phyloP scores from a whole-genome alignment of 352 stramenopile genomes.

The Phytophthora cryptogea region DNA sequence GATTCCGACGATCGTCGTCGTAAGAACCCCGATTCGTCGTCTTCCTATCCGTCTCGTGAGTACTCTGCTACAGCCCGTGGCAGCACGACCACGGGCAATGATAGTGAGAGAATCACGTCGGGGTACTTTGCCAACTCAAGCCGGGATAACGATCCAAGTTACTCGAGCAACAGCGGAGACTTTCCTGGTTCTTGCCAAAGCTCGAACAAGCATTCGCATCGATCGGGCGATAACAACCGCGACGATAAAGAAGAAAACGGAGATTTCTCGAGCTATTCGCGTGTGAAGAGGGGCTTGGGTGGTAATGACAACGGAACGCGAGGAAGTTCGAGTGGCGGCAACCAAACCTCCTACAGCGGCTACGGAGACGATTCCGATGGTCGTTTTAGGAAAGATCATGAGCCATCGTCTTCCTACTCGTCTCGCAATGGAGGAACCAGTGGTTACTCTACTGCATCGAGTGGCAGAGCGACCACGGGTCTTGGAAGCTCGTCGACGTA shows the following conservation, averaged over 20 bases:
- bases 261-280: not conserved
- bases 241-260: constrained; percentile 13
- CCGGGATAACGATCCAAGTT: constrained; percentile 10
- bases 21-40: constrained; percentile 11
- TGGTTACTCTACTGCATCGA: constrained; percentile 27
- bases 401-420: constrained; percentile 20
- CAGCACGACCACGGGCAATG: not conserved
- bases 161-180: constrained; percentile 3
- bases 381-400: constrained; percentile 9
- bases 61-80: constrained; percentile 27
- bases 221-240: constrained; percentile 4
- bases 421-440: constrained; percentile 1
- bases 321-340: constrained; percentile 13
- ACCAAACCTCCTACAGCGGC: constrained; percentile 7
- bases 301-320: constrained; percentile 3
- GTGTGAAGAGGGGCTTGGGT: constrained; percentile 4
- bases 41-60: constrained; percentile 21
- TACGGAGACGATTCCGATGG: constrained; percentile 11
- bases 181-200: not conserved
- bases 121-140: constrained; percentile 8
- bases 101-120: constrained; percentile 21
- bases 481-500: constrained; percentile 17
- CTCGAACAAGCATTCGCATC: constrained; percentile 11
- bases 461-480: not conserved
- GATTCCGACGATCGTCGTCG: constrained; percentile 17